Base-by-base conservation (phyloP, 805 yeast species). In the Teunomyces funiuensis region DNA sequence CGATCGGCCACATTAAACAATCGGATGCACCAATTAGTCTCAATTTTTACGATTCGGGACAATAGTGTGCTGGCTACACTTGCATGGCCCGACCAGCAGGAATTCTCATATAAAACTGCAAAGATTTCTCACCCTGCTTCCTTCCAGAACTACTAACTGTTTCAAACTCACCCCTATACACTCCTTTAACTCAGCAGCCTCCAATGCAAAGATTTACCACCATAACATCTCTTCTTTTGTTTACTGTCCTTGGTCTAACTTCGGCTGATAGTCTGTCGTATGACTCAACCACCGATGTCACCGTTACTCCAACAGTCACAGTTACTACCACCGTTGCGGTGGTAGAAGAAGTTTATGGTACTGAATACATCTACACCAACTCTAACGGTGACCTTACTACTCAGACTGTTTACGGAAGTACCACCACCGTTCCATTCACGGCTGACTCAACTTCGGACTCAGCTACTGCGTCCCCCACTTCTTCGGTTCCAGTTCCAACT, bases 281-380 rank as follows among this genome's bases (percentile, higher is more conserved):
- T n/a, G 55, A 36, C 18, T 22, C 60, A 10, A 51, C 54, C 19
- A 45, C 52, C 6, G 61, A 66, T 25, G 41, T 47, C 13, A 61
- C 67, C 16, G 59, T 61, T 16, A 52, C 59, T 8, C 63, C 54
- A 16, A 33, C 48, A n/a, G 48, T 58, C 7, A 64, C 72, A 1
- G 50, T 48, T 15, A 59, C 70, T 14, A 60, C 60, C 14, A 60
- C 66, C 9, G 52, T 60, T 6, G 58, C 53, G 5, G 50, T 47
- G 18, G 42, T 53, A n/a, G 64, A 54, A 36, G 54, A 53, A 17
- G 44, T 64, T 17, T 57, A 42, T 37, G 63, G 53, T 20, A 57
- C 66, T 4, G 58, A 43, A 6, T 66, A 65, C 45, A 48, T 64
- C 20, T 68, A 49, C 47, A 63, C 70, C 18, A 52, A 51, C 38